Conservation (phyloP, 129 eudicot species). For the Ambrosia artemisiifolia region DNA sequence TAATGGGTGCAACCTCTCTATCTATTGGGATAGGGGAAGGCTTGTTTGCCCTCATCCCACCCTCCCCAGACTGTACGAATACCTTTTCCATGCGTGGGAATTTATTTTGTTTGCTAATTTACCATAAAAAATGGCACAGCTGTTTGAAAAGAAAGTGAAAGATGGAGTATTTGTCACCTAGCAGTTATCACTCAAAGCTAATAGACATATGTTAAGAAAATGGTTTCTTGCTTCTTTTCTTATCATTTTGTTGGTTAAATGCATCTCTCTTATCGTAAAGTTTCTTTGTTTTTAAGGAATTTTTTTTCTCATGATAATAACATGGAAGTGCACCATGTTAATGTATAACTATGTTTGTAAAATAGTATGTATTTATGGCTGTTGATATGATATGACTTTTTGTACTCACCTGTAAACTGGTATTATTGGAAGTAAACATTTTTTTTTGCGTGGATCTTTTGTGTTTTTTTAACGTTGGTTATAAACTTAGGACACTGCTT, state of each 20-base stretch:
- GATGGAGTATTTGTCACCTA: not conserved
- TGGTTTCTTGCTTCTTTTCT: not conserved
- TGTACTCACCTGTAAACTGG: not conserved
- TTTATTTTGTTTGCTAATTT: too few species aligned
- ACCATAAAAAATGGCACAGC: not conserved
- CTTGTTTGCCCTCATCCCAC: too few species aligned
- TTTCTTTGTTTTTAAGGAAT: not conserved
- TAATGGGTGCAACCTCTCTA: too few species aligned
- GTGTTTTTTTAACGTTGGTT: not conserved
- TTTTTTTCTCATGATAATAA: not conserved
- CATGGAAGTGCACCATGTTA: not conserved
- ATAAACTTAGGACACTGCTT: conserved; percentile 2
- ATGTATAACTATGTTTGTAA: too few species aligned
- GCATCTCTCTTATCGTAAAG: not conserved
- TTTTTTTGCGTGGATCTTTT: not conserved
- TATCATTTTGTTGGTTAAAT: not conserved
- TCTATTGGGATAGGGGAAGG: too few species aligned
- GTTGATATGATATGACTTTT: not conserved
- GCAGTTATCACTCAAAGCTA: not conserved
- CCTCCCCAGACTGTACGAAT: too few species aligned
- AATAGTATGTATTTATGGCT: too few species aligned
- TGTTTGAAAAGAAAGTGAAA: not conserved
- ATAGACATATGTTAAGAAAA: not conserved
- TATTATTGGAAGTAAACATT: not conserved
- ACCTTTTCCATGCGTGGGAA: too few species aligned